Evolutionary conservation across 148 eudicot species (phyloP).

Genomic region (Talinum fruticosum): DNA sequence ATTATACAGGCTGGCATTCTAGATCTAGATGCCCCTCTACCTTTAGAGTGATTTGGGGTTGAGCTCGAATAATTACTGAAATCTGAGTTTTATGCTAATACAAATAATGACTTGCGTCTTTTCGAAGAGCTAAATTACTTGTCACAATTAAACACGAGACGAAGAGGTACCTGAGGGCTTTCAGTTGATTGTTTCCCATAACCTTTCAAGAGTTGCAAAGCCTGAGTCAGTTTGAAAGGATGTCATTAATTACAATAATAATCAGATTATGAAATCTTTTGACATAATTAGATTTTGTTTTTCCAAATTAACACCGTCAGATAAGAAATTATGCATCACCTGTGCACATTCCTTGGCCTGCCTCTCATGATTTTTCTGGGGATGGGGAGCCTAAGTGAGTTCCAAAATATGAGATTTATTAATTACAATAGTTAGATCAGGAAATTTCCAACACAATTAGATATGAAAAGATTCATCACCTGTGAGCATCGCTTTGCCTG

Average conservation of each 20-base stretch:
- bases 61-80: background rate
- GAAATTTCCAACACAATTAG: background rate
- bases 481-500: background rate
- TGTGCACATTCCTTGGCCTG: slow-evolving; percentile 14
- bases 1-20: background rate
- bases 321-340: slow-evolving; percentile 16
- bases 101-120: background rate
- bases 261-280: background rate
- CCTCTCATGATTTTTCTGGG: background rate
- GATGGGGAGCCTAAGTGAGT: slow-evolving; percentile 2
- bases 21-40: background rate
- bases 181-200: slow-evolving; percentile 3
- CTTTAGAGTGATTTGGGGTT: background rate
- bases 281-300: background rate
- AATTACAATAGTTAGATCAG: background rate
- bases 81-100: background rate
- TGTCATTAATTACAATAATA: background rate
- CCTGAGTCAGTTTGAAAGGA: slow-evolving; percentile 9
- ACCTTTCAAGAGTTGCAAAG: background rate
- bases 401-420: background rate
- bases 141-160: background rate
- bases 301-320: background rate
- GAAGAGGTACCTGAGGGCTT: slow-evolving; percentile 18
- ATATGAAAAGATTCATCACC: background rate
- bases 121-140: background rate